A percentile compares a stretch with the other conserved stretches of the same genome.
phyloP scores from a whole-genome alignment of 2,329 filamentous ascomycete species.

The Phialophora tarda region DNA sequence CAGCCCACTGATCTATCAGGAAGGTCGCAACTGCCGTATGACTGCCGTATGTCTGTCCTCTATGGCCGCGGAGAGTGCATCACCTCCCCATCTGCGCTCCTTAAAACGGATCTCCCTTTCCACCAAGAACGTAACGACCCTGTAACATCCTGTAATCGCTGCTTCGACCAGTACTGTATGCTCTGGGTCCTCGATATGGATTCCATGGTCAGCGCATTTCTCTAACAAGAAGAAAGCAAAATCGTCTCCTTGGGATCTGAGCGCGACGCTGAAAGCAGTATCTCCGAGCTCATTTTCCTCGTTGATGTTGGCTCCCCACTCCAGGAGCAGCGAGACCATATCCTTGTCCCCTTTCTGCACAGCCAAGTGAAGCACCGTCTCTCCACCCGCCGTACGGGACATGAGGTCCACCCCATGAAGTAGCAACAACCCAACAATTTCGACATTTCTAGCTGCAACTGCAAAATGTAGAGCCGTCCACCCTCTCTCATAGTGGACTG shows the following conservation, averaged over 20 bases:
- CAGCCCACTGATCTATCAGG: neutral
- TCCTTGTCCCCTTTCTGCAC: too few relatives aligned
- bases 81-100: neutral
- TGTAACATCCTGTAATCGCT: neutral
- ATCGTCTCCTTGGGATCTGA: neutral
- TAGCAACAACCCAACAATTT: too few relatives aligned
- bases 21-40: neutral
- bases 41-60: neutral
- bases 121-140: neutral
- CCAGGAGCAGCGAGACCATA: too few relatives aligned
- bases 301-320: neutral
- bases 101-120: neutral
- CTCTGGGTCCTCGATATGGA: neutral
- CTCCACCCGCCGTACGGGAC: too few relatives aligned
- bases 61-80: neutral
- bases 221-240: neutral
- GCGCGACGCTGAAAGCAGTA: neutral
- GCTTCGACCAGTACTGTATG: neutral
- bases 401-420: too few relatives aligned
- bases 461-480: too few relatives aligned
- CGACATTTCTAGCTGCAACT: too few relatives aligned
- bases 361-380: too few relatives aligned
- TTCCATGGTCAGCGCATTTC: neutral
- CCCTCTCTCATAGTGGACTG: too few relatives aligned
- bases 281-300: neutral